phyloP scores from a whole-genome alignment of 2,329 filamentous ascomycete species.

The Fusarium luffae region DNA sequence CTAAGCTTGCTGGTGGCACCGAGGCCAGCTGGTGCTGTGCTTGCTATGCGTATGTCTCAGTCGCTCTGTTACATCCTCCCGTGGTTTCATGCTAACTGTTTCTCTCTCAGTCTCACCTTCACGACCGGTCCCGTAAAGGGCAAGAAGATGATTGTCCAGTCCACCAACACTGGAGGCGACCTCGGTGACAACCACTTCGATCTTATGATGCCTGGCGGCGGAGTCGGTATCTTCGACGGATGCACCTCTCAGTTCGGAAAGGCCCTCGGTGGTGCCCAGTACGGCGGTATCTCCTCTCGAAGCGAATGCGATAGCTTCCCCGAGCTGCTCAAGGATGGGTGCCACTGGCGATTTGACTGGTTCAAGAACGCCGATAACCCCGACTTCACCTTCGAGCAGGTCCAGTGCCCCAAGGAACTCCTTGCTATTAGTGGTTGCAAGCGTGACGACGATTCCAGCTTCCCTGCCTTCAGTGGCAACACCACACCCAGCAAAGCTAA shows the following conservation, averaged over 20 bases:
- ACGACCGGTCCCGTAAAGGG: slow-evolving; percentile 62
- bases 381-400: slow-evolving; percentile 63
- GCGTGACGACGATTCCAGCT: slow-evolving; percentile 47
- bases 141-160: slow-evolving; percentile 73
- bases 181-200: slow-evolving; percentile 69
- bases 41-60: slow-evolving; percentile 63
- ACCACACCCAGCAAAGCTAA: slow-evolving; percentile 24
- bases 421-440: slow-evolving; percentile 54
- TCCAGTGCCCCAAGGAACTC: slow-evolving; percentile 64
- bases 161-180: slow-evolving; percentile 71
- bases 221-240: slow-evolving; percentile 64
- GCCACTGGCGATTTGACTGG: slow-evolving; percentile 74
- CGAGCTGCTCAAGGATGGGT: slow-evolving; percentile 64
- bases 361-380: slow-evolving; percentile 70
- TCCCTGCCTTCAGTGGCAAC: slow-evolving; percentile 40
- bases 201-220: slow-evolving; percentile 66
- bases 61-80: no score
- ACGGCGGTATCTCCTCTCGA: slow-evolving; percentile 66
- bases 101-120: slow-evolving; percentile 57
- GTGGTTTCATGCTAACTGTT: slow-evolving; percentile 1
- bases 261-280: slow-evolving; percentile 62
- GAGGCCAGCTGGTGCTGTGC: slow-evolving; percentile 74
- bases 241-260: slow-evolving; percentile 60
- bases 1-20: slow-evolving; percentile 63
- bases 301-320: slow-evolving; percentile 66